Percentiles rank a stretch among this genome's conserved stretches.
Conservation (phyloP, 1,139 yeast species). For the Sugiyamaella pinicola region DNA sequence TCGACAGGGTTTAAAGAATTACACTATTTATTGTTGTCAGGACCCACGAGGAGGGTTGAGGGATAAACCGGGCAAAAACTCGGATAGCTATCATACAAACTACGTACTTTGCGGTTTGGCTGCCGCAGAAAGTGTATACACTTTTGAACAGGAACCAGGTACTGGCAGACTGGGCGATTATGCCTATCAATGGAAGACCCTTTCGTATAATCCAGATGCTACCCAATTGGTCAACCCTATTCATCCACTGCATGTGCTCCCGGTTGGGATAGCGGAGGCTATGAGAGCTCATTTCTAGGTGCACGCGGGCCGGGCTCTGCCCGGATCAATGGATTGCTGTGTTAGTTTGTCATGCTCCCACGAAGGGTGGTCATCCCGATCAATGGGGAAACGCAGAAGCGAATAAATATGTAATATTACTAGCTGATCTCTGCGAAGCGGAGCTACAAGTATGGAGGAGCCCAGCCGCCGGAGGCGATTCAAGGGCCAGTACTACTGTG, state of each 20-base stretch:
- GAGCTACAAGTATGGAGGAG: no score
- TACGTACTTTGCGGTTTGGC: slow-evolving; percentile 80
- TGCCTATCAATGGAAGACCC: slow-evolving; percentile 37
- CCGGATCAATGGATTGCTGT: no score
- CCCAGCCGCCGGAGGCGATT: no score
- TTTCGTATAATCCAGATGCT: slow-evolving; percentile 25
- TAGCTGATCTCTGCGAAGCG: no score
- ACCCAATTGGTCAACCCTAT: slow-evolving; percentile 43
- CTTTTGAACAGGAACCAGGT: slow-evolving; percentile 35
- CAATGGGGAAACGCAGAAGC: neutral
- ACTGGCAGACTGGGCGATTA: slow-evolving; percentile 32
- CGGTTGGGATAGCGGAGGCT: slow-evolving; percentile 44
- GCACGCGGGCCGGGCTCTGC: no score
- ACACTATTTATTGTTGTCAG: slow-evolving; percentile 79
- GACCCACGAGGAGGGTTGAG: slow-evolving; percentile 68
- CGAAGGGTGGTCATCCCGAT: no score
- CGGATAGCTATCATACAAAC: slow-evolving; percentile 91
- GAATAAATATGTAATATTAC: slow-evolving; percentile 6
- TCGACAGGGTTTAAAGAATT: slow-evolving; percentile 61
- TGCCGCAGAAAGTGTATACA: slow-evolving; percentile 59
- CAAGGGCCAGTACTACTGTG: slow-evolving; percentile 9
- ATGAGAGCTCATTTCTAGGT: slow-evolving; percentile 36
- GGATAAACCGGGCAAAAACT: slow-evolving; percentile 81
- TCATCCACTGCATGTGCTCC: slow-evolving; percentile 70
- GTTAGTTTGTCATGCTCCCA: no score